These are phyloP conservation scores for Cryomyces minteri DNA, from an alignment of 495 filamentous ascomycete species.

Conservation along the genomic window DNA sequence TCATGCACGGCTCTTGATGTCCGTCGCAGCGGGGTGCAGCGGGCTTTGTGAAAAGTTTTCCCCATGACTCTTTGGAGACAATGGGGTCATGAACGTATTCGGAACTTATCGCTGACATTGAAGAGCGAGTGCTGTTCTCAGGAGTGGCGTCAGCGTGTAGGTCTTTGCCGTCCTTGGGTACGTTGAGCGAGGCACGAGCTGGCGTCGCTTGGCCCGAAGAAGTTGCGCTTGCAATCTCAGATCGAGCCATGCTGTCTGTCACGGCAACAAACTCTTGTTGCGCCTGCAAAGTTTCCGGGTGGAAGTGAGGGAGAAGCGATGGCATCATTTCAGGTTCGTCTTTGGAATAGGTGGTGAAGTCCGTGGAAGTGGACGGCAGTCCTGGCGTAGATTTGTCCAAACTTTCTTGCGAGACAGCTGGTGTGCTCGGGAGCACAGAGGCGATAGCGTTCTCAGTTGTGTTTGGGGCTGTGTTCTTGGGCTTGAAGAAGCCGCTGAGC, in stretches of 20 bases:
- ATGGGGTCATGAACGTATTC: conserved; percentile 29
- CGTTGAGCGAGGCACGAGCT: background rate
- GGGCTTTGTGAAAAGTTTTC: conserved; percentile 62
- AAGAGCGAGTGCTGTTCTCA: background rate
- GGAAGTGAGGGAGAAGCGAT: too few species aligned
- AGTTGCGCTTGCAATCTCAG: too few species aligned
- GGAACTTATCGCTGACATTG: background rate
- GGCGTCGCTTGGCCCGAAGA: too few species aligned
- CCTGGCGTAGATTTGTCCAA: too few species aligned
- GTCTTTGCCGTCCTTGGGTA: conserved; percentile 1
- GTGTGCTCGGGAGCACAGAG: too few species aligned
- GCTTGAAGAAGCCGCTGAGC: conserved; percentile 69
- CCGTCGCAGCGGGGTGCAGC: conserved; percentile 57
- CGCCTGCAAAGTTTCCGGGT: too few species aligned
- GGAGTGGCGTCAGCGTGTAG: background rate
- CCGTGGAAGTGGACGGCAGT: too few species aligned
- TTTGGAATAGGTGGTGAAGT: too few species aligned
- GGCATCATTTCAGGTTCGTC: too few species aligned
- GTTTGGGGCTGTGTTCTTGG: conserved; percentile 21
- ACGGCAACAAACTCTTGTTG: too few species aligned
- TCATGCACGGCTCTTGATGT: conserved; percentile 74
- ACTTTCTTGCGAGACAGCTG: too few species aligned
- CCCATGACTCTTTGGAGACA: conserved; percentile 60
- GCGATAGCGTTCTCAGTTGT: background rate
- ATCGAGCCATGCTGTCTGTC: too few species aligned